Conservation (phyloP, 805 yeast species). For the Starmera dryadoides region DNA sequence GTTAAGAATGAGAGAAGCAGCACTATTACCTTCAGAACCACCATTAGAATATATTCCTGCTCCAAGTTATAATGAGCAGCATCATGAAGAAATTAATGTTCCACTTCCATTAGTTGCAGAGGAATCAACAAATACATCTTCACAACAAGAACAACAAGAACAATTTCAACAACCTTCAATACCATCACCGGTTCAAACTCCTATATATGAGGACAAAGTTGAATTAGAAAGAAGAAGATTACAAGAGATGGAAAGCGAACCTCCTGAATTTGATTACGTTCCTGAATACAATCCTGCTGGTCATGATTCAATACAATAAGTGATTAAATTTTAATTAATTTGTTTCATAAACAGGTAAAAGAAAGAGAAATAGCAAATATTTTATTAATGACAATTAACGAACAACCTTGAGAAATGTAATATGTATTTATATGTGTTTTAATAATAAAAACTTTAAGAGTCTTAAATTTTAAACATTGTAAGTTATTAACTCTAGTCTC, state of each 20-base stretch:
- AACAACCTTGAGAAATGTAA: no score
- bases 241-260: constrained; percentile 33
- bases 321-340: no score
- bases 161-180: background rate
- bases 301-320: background rate
- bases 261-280: constrained; percentile 26
- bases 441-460: no score
- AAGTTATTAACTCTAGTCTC: no score
- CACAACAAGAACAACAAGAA: constrained; percentile 2
- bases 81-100: no score
- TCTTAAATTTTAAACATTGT: no score
- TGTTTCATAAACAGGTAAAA: no score
- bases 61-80: constrained; percentile 13
- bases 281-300: constrained; percentile 15
- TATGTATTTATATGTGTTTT: no score
- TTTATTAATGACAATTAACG: no score
- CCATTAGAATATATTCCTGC: constrained; percentile 7
- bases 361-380: no score
- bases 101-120: background rate
- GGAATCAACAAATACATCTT: background rate
- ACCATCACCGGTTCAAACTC: background rate
- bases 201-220: constrained; percentile 25
- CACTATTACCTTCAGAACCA: constrained; percentile 59
- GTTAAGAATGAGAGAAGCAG: constrained; percentile 44
- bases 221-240: constrained; percentile 32